Percentiles rank a stretch among this genome's conserved stretches.
These are phyloP conservation scores for Pseudonitzschia multistriata DNA, from an alignment of 108 stramenopile species.

Conservation along the genomic window DNA sequence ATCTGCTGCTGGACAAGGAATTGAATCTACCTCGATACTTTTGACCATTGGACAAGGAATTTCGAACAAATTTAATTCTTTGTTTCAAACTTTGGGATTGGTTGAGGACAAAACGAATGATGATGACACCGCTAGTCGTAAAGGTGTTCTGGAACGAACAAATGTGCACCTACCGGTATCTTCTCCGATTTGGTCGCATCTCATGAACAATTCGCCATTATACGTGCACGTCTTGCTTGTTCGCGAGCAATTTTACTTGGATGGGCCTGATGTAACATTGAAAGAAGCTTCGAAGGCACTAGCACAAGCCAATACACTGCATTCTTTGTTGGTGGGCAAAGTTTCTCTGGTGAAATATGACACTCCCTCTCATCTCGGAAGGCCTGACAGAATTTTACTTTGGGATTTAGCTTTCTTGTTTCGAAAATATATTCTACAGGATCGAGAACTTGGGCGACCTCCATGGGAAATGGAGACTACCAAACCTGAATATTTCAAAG, in stretches of 20 bases:
- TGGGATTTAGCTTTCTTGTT: slow-evolving; percentile 61
- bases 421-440: slow-evolving; percentile 36
- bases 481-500: slow-evolving; percentile 53
- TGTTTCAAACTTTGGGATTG: slow-evolving; percentile 8
- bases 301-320: slow-evolving; percentile 23
- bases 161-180: slow-evolving; percentile 48
- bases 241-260: slow-evolving; percentile 31
- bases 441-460: slow-evolving; percentile 23
- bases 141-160: slow-evolving; percentile 30
- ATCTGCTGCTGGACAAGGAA: slow-evolving; percentile 80
- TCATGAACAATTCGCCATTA: slow-evolving; percentile 65
- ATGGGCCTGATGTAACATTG: background rate
- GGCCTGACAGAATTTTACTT: slow-evolving; percentile 63
- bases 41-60: slow-evolving; percentile 57
- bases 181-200: slow-evolving; percentile 60
- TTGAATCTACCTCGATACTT: slow-evolving; percentile 77
- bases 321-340: slow-evolving; percentile 59
- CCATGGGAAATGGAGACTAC: slow-evolving; percentile 73
- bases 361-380: slow-evolving; percentile 60
- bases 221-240: slow-evolving; percentile 67
- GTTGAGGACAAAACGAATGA: slow-evolving; percentile 28
- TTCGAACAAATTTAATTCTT: slow-evolving; percentile 12
- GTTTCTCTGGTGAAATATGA: slow-evolving; percentile 77
- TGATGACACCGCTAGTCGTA: background rate
- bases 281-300: slow-evolving; percentile 25